These are phyloP conservation scores for Rhododendron simsii DNA, from an alignment of 148 eudicot genomes.

Conservation along the genomic window DNA sequence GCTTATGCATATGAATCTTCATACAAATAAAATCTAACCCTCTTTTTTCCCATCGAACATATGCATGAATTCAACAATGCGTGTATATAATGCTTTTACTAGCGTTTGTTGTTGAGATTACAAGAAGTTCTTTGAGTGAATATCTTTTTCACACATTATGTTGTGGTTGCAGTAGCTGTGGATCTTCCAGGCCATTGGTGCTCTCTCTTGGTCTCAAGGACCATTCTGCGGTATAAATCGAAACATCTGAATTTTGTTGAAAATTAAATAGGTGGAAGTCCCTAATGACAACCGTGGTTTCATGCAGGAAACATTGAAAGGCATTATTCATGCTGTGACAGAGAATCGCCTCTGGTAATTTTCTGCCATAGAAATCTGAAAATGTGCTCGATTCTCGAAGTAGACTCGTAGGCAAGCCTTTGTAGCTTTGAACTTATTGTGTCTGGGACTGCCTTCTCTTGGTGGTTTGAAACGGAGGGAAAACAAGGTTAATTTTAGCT, in stretches of 20 bases:
- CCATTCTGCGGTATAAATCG: conserved; percentile 61
- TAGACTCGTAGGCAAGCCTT: neutral
- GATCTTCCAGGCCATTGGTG: conserved; percentile 60
- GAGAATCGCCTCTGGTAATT: conserved; percentile 66
- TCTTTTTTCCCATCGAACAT: neutral
- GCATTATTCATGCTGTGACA: conserved; percentile 51
- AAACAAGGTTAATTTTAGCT: neutral
- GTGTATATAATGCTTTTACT: neutral
- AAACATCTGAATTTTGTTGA: neutral
- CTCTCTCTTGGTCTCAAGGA: conserved; percentile 85
- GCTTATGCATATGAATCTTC: neutral
- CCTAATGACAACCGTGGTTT: neutral
- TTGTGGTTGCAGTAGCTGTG: conserved; percentile 47
- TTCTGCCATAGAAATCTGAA: neutral
- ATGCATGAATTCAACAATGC: neutral
- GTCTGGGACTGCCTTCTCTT: neutral
- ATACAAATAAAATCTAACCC: neutral
- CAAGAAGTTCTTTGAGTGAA: no score
- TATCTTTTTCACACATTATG: neutral
- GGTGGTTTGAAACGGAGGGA: neutral
- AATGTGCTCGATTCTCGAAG: neutral
- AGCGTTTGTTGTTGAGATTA: neutral
- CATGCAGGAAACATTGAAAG: conserved; percentile 69
- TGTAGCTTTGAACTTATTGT: neutral
- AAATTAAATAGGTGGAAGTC: neutral